Conservation (phyloP, 805 yeast genomes). For the Danielozyma ontarioensis region DNA sequence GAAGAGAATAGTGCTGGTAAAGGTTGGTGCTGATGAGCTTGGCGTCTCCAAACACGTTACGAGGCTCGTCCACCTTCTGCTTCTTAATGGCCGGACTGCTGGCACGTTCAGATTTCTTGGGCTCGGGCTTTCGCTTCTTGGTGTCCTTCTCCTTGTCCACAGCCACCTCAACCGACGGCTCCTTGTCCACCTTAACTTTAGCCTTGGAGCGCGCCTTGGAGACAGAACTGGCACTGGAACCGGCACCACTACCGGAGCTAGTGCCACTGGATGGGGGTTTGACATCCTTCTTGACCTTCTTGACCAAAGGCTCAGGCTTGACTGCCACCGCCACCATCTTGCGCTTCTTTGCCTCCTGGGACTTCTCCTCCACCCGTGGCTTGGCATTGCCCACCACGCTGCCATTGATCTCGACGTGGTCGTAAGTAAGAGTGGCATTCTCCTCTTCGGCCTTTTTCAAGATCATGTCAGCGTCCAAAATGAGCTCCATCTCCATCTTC, state of each 20-base stretch:
- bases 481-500: slow-evolving; percentile 60
- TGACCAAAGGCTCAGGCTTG: neutral
- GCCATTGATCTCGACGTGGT: neutral
- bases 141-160: slow-evolving; percentile 2
- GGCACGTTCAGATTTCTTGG: neutral
- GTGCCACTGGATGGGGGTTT: neutral
- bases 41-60: neutral
- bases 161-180: slow-evolving; percentile 7
- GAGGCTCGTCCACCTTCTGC: neutral
- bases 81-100: neutral
- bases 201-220: neutral
- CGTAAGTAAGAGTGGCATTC: neutral
- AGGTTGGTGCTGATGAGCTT: neutral
- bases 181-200: slow-evolving; percentile 1
- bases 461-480: slow-evolving; percentile 57
- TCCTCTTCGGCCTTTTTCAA: slow-evolving; percentile 42
- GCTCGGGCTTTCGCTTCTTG: slow-evolving; percentile 5
- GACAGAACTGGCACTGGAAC: too few relatives aligned
- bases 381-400: neutral
- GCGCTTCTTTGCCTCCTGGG: neutral
- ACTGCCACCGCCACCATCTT: neutral
- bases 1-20: neutral
- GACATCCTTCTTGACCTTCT: neutral
- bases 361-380: neutral
- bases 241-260: too few relatives aligned